Base-by-base conservation (phyloP, 2,329 filamentous ascomycete genomes). In the Stagonosporopsis rhizophila region DNA sequence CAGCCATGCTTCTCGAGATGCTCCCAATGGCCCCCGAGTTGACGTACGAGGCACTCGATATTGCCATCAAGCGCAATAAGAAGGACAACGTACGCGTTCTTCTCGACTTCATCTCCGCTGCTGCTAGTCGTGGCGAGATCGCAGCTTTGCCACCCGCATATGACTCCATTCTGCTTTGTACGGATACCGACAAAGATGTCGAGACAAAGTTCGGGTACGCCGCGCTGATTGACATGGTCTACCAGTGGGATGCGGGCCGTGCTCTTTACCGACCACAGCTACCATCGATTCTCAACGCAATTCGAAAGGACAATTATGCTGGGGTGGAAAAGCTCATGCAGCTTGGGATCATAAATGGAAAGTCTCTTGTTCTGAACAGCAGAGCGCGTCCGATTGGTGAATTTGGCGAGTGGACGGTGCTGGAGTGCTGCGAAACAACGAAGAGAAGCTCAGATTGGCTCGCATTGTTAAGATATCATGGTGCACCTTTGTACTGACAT, bases 351-450 rank as follows among this genome's bases (percentile, higher is more conserved):
- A 30, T 65, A 14, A 41, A 59, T 37, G 58, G 64, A 3, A 58
- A 55, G 41, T 60, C 44, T 9, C 40, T 65, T 23, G 59, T 58
- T 2, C 23, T 67, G 42, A 67, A 67, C 28, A 64, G 59, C 27
- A 67, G 55, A 34, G 64, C 62, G 30, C 48, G 58, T n/a, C 56
- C 60, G 3, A 42, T 44, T 28, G 62, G 64, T 14, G 64, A 67
- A 27, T 23, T 52, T 12, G 58, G 56, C 2, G 35, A 55, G 27
- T 64, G 64, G 58, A 64, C 62, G 6, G 54, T 64, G n/a, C 30
- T 67, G 7, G 62, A 65, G 44, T 65, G 62, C 39, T 62, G 60
- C 38, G 62, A 65, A 34, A 59, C 44, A n/a, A 66, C 60, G 17
- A 48, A 55, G 19, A 56, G 60, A 40, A 65, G 60, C 49, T 42